These are phyloP conservation scores for Corylus heterophylla DNA, from an alignment of 306 rosid genomes.

Conservation along the genomic window DNA sequence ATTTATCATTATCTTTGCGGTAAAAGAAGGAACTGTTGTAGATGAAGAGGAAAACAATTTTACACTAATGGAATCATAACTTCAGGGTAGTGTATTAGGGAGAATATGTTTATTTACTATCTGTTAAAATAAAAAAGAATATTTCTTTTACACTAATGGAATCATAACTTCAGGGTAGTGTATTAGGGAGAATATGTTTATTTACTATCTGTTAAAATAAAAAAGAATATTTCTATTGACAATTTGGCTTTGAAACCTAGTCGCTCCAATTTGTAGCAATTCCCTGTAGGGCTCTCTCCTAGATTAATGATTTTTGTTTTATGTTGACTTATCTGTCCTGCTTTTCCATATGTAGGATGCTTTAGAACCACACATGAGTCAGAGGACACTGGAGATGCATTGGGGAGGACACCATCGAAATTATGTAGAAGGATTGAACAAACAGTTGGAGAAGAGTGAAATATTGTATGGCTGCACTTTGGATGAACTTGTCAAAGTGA, in stretches of 20 bases:
- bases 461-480: slow-evolving; percentile 75
- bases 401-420: slow-evolving; percentile 85
- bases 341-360: slow-evolving; percentile 65
- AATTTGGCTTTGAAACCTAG: slow-evolving; percentile 1
- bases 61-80: neutral
- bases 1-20: neutral
- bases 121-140: too few relatives aligned
- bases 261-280: slow-evolving; percentile 2
- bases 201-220: neutral
- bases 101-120: neutral
- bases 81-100: neutral
- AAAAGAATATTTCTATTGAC: neutral
- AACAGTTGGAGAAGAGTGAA: slow-evolving; percentile 78
- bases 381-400: slow-evolving; percentile 69
- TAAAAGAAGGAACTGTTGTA: neutral
- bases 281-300: neutral
- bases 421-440: slow-evolving; percentile 71
- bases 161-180: neutral
- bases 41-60: neutral
- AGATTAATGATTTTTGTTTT: neutral
- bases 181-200: neutral
- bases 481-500: slow-evolving; percentile 87
- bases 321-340: slow-evolving; percentile 17
- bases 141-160: neutral
- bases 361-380: slow-evolving; percentile 88